Conservation (phyloP, 2,329 filamentous ascomycete species). For the Lecanicillium sp. region DNA sequence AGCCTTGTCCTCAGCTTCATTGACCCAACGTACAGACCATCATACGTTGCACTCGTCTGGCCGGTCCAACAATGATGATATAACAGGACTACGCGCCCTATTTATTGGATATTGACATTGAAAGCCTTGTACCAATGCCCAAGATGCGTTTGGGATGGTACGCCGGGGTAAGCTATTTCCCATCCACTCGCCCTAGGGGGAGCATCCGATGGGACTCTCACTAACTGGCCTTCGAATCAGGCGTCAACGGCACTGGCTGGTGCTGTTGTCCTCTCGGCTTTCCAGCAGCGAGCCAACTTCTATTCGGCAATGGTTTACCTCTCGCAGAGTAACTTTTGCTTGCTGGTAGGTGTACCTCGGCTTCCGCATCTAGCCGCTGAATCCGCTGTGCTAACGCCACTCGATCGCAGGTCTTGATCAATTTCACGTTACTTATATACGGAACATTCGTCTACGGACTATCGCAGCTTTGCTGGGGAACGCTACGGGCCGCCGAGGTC, state of each 20-base stretch:
- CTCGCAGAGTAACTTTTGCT: slow-evolving; percentile 89
- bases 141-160: slow-evolving; percentile 57
- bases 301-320: slow-evolving; percentile 97
- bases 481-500: slow-evolving; percentile 85
- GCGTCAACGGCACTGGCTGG: slow-evolving; percentile 78
- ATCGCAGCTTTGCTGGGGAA: slow-evolving; percentile 85
- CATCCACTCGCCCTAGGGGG: slow-evolving; percentile 19
- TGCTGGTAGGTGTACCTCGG: slow-evolving; percentile 60
- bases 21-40: background rate
- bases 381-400: slow-evolving; percentile 3
- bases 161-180: slow-evolving; percentile 45
- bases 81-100: background rate
- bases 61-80: slow-evolving; percentile 6
- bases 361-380: background rate
- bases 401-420: slow-evolving; percentile 69
- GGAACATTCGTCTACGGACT: slow-evolving; percentile 78
- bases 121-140: slow-evolving; percentile 22
- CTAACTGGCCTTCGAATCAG: slow-evolving; percentile 36
- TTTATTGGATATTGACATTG: slow-evolving; percentile 13
- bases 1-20: slow-evolving; percentile 1
- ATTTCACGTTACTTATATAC: slow-evolving; percentile 77
- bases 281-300: slow-evolving; percentile 94
- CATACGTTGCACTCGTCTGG: background rate
- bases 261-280: slow-evolving; percentile 79
- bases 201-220: slow-evolving; percentile 1